Base-by-base conservation (phyloP, 305 asterid genomes). In the Ajuga reptans region DNA sequence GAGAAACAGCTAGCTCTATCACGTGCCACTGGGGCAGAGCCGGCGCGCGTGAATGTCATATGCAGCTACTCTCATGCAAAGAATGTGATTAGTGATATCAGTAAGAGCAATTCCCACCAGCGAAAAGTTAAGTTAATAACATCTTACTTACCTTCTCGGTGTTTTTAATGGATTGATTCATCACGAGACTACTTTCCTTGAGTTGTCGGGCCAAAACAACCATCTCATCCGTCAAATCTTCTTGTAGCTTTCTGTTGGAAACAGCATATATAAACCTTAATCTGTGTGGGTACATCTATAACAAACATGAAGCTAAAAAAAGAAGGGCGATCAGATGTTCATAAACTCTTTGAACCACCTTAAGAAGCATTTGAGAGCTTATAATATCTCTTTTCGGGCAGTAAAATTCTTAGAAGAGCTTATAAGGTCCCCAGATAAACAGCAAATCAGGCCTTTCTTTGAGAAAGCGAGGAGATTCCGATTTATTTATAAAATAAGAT, bases 171-270 rank as follows among this genome's bases (percentile, higher is more conserved):
- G 97, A 90, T 67, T 86, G 94, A 71, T 57, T 90, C 97, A 86
- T 90, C 84, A 83, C 63, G 65, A 89, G 85, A 78, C 91, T 87
- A 69, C 91, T 87, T 84, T 88, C 92, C 77, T 93, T 90, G 47
- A 93, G 92, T 72, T 93, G 89, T 17, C 91, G 80, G 0, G 96
- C 96, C 81, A 93, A 85, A 65, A 66, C 84, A 75, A 87, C 96
- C 96, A 93, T 89, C 81, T 91, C 99, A 81, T 91, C 96, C 0
- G 95, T 91, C 83, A 93, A 79, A 73, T 85, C 89, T 70, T 91
- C 99, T 81, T 93, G 96, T 69, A 91, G 95, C 77, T 80, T 89
- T 82, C 99, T 91, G 95, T 46, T 54, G 43, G 47, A 77, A 51
- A 67, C 71, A 41, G 58, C 4, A 62, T 6, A 39, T 4, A 15